Percentiles rank a stretch among this genome's conserved stretches.
phyloP scores from a whole-genome alignment of 208 protist genomes.

The Trypanosoma mega region DNA sequence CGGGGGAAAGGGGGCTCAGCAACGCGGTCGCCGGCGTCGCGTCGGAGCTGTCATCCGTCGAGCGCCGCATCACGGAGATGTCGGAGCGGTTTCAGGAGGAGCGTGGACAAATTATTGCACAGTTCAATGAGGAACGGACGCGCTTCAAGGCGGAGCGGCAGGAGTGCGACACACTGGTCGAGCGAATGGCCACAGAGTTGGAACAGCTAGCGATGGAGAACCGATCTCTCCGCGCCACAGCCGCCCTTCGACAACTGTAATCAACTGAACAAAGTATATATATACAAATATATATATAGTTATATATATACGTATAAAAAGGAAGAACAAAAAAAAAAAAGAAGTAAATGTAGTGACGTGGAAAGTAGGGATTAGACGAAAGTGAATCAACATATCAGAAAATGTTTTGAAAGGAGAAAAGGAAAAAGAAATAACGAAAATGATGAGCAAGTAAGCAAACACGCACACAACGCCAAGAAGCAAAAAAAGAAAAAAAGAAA shows the following conservation, averaged over 20 bases:
- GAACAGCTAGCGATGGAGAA: constrained; percentile 32
- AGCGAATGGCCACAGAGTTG: constrained; percentile 55
- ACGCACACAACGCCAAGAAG: too few relatives aligned
- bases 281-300: too few relatives aligned
- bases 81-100: constrained; percentile 46
- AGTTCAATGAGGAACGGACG: constrained; percentile 42
- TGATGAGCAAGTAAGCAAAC: too few relatives aligned
- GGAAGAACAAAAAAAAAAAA: constrained; percentile 5
- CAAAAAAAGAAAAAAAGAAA: too few relatives aligned
- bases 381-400: too few relatives aligned
- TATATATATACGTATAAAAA: neutral
- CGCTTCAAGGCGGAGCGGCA: constrained; percentile 43
- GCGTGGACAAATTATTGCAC: constrained; percentile 41
- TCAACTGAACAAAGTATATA: too few relatives aligned
- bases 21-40: constrained; percentile 32
- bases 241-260: constrained; percentile 16
- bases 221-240: constrained; percentile 18
- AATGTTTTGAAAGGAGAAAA: too few relatives aligned
- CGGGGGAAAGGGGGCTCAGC: constrained; percentile 36
- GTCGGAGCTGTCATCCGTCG: constrained; percentile 45
- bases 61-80: constrained; percentile 40
- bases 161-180: constrained; percentile 51
- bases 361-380: too few relatives aligned
- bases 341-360: too few relatives aligned
- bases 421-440: too few relatives aligned